Conservation (phyloP, 345 rosid species). For the Gynandropsis gynandra region DNA sequence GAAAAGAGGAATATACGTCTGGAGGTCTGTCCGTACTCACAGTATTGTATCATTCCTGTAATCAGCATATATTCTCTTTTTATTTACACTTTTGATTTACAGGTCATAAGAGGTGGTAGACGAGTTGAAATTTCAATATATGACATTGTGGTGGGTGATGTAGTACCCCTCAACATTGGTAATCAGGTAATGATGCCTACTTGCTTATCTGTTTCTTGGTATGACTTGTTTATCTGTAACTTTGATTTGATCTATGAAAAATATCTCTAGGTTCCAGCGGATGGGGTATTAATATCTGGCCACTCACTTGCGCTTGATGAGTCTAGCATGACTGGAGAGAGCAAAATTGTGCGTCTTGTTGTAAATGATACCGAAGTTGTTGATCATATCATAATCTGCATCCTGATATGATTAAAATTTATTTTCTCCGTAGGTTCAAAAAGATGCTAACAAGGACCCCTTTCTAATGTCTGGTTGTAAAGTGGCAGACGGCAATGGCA, state of each 20-base stretch:
- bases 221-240: background rate
- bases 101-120: slow-evolving; percentile 94
- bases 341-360: slow-evolving; percentile 59
- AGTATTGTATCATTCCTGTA: background rate
- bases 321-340: slow-evolving; percentile 99
- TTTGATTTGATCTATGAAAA: slow-evolving; percentile 1
- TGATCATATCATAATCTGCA: background rate
- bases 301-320: slow-evolving; percentile 90
- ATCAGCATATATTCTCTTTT: slow-evolving; percentile 7
- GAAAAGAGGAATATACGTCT: slow-evolving; percentile 94
- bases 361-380: background rate
- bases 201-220: background rate
- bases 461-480: slow-evolving; percentile 98
- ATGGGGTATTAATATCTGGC: slow-evolving; percentile 71
- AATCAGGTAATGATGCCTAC: slow-evolving; percentile 56
- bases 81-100: slow-evolving; percentile 10
- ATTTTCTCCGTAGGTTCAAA: slow-evolving; percentile 55
- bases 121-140: slow-evolving; percentile 73
- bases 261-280: slow-evolving; percentile 80
- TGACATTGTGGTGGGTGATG: slow-evolving; percentile 93
- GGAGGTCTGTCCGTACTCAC: slow-evolving; percentile 56
- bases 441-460: slow-evolving; percentile 64
- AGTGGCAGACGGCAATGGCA: slow-evolving; percentile 94
- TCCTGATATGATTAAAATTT: background rate
- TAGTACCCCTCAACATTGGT: slow-evolving; percentile 90